phyloP scores from a whole-genome alignment of 345 rosid genomes.

The Eucalyptus tenuipes region DNA sequence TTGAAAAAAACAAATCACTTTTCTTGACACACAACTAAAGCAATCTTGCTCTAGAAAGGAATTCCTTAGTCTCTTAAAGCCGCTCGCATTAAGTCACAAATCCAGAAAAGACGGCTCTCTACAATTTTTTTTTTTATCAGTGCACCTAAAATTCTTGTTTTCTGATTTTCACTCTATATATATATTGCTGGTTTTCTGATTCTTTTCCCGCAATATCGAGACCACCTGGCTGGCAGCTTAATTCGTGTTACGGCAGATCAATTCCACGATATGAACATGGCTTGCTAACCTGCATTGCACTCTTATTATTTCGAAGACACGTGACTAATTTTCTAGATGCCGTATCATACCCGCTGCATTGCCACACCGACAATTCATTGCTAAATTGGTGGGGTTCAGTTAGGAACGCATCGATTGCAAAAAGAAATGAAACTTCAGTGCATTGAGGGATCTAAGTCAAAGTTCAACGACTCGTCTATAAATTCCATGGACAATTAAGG shows the following conservation, averaged over 20 bases:
- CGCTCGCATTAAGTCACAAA: too few relatives aligned
- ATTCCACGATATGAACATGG: not conserved
- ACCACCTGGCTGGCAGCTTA: not conserved
- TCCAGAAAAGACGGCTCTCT: too few relatives aligned
- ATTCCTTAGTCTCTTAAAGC: too few relatives aligned
- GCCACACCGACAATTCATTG: not conserved
- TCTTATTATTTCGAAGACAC: not conserved
- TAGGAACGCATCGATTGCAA: not conserved
- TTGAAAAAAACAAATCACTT: too few relatives aligned
- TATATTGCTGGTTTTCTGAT: too few relatives aligned
- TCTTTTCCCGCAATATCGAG: too few relatives aligned
- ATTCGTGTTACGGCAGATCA: not conserved
- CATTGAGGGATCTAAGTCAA: not conserved
- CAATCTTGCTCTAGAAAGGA: too few relatives aligned
- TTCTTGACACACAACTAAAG: too few relatives aligned
- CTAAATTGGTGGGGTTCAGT: not conserved
- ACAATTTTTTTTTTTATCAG: accelerated
- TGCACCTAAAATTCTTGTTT: too few relatives aligned
- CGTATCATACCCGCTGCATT: not conserved
- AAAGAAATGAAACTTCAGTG: not conserved
- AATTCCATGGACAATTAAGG: too few relatives aligned
- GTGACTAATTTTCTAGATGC: not conserved
- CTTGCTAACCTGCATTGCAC: not conserved
- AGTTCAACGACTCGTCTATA: not conserved
- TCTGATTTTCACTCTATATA: too few relatives aligned